Percentiles rank a stretch among this genome's conserved stretches.
Conservation (phyloP, 192 early-diverging fungal species). For the Dissophora globulifera region DNA sequence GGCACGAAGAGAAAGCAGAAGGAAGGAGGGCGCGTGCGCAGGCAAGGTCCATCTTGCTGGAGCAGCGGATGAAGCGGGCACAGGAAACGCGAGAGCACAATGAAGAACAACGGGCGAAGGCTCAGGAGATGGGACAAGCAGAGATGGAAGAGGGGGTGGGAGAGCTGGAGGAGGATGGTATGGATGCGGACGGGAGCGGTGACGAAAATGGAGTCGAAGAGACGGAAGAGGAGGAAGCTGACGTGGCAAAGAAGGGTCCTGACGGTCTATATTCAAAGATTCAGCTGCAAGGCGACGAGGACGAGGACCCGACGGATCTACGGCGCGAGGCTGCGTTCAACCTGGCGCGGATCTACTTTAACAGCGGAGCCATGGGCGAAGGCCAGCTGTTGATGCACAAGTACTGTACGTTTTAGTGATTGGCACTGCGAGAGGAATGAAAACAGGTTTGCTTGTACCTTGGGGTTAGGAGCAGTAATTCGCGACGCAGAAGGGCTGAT, state of each 20-base stretch:
- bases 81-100: conserved; percentile 14
- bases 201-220: conserved; percentile 1
- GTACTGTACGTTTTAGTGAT: conserved; percentile 83
- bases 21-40: neutral
- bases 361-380: conserved; percentile 75
- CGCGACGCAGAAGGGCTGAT: too few species aligned
- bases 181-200: conserved; percentile 3
- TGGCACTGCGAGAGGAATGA: too few species aligned
- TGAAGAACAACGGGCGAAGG: conserved; percentile 6
- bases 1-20: neutral
- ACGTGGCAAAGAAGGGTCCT: neutral
- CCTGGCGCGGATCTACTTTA: conserved; percentile 80
- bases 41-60: neutral
- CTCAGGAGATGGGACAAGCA: neutral
- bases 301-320: conserved; percentile 67
- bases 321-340: conserved; percentile 93
- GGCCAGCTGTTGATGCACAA: conserved; percentile 77
- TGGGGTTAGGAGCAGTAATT: too few species aligned
- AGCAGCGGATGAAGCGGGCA: conserved; percentile 8
- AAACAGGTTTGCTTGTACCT: too few species aligned
- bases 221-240: neutral
- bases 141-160: conserved; percentile 1
- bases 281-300: conserved; percentile 1
- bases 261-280: neutral
- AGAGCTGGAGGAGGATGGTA: conserved; percentile 3